Evolutionary conservation across 305 asterid genomes (phyloP).

Genomic region (Coffea humblotiana): DNA sequence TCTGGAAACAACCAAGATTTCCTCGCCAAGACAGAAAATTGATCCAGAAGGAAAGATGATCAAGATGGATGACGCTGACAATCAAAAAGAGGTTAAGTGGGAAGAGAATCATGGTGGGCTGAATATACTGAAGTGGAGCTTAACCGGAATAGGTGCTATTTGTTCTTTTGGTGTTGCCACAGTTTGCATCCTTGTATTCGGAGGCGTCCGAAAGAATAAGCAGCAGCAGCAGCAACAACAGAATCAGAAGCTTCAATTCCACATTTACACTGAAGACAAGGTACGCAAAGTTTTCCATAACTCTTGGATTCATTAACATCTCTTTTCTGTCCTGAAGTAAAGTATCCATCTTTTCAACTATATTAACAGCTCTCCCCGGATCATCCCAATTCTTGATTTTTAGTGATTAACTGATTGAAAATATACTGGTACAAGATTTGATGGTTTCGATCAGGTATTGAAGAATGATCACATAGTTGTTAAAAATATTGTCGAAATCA

Average conservation of each 20-base stretch:
- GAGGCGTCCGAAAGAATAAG: constrained; percentile 33
- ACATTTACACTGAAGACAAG: constrained; percentile 43
- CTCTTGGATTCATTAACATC: background rate
- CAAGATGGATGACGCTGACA: constrained; percentile 18
- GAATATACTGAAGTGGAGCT: constrained; percentile 65
- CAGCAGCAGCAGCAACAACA: constrained; percentile 18
- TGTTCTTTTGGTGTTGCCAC: constrained; percentile 75
- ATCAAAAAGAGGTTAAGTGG: background rate
- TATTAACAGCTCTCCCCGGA: background rate
- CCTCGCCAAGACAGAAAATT: constrained; percentile 5
- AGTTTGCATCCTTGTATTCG: constrained; percentile 53
- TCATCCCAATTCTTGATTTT: background rate
- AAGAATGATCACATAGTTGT: background rate
- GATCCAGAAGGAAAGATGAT: constrained; percentile 22
- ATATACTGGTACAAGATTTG: background rate
- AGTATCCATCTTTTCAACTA: background rate
- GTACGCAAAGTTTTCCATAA: constrained; percentile 9
- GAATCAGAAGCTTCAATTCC: constrained; percentile 51
- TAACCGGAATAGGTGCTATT: constrained; percentile 67
- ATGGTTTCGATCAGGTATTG: background rate
- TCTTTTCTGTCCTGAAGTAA: no score
- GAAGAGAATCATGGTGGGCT: constrained; percentile 30
- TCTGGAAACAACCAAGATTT: constrained; percentile 14
- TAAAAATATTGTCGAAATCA: background rate
- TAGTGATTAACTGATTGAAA: background rate